Percentiles rank a stretch among this genome's conserved stretches.
phyloP scores from a whole-genome alignment of 1,284 basidiomycete species.

The Fomitiporia mediterranea region DNA sequence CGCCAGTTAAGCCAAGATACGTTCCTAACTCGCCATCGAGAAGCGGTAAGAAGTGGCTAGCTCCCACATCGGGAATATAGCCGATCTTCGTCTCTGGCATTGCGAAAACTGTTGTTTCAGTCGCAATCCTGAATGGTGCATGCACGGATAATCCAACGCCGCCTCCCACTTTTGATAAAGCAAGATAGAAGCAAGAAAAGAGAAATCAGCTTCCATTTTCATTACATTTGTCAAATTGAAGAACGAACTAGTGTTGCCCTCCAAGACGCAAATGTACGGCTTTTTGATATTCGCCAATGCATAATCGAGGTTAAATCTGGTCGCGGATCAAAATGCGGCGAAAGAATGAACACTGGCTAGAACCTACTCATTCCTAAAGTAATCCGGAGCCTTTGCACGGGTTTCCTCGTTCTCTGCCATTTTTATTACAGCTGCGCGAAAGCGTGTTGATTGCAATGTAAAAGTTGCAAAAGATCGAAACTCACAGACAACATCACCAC shows the following conservation, averaged over 20 bases:
- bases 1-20: slow-evolving; percentile 89
- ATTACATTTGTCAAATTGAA: slow-evolving; percentile 1
- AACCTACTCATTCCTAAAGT: slow-evolving; percentile 86
- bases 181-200: neutral
- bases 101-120: slow-evolving; percentile 88
- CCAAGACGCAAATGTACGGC: slow-evolving; percentile 87
- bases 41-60: slow-evolving; percentile 83
- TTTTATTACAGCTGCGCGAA: slow-evolving; percentile 47
- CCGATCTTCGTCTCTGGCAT: slow-evolving; percentile 98
- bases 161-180: slow-evolving; percentile 95
- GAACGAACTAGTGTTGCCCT: slow-evolving; percentile 84
- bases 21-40: slow-evolving; percentile 91
- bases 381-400: slow-evolving; percentile 64
- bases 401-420: slow-evolving; percentile 47
- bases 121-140: slow-evolving; percentile 90
- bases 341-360: slow-evolving; percentile 9
- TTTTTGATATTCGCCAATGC: slow-evolving; percentile 75
- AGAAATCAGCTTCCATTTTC: neutral
- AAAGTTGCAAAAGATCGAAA: slow-evolving; percentile 24
- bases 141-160: slow-evolving; percentile 90
- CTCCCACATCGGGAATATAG: slow-evolving; percentile 89
- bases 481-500: slow-evolving; percentile 88
- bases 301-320: slow-evolving; percentile 89
- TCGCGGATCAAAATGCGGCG: slow-evolving; percentile 14
- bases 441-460: slow-evolving; percentile 8